Evolutionary conservation across 1,284 basidiomycete genomes (phyloP), one percentile per base, ranked within the genome.

Genomic region (Schizophyllum amplum): DNA sequence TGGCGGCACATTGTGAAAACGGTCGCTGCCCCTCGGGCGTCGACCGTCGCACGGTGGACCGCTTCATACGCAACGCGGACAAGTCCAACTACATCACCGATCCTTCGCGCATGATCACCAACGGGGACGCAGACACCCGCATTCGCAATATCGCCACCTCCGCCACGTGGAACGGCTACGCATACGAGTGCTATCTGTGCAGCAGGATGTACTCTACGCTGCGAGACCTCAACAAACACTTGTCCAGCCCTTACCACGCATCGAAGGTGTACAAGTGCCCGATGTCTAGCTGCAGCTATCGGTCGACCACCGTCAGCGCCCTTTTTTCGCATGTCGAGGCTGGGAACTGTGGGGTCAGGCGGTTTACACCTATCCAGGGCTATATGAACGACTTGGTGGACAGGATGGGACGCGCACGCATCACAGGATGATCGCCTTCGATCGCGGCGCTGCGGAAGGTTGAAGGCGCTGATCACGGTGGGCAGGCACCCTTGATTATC

Each of bases 1-100:
- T 82, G 54, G 65, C 76, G 24, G 69, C 74, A 15, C 80, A 81
- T 61, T 70, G 79, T 59, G 80, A 81, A 59, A 62, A 64, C 13
- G 79, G 78, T 0, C 52, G 55, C 2, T 82, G 80, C 60, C 27
- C 60, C 47, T 78, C 76, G 0, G 72, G 74, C n/a, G 64, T 71
- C 47, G 61, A 70, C 56, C 74, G 76, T 52, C 54, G 61, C 50
- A 63, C 58, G 56, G 65, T 76, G 57, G 66, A 77, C 60, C 65
- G 60, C 51, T 66, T 62, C 58, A 59, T 77, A 33, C 71, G 68
- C 54, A 24, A 66, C 27, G 62, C 67, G n/a, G 74, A 75, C 56
- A 66, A 48, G 1, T 11, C 56, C 24, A 67, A 72, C 51, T 9
- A 64, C 50, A 68, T 76, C 64, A 76, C 72, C 50, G 59, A 71